These are phyloP conservation scores for Stachybotrys echinatus DNA, from an alignment of 2,329 filamentous ascomycete species.

Conservation along the genomic window DNA sequence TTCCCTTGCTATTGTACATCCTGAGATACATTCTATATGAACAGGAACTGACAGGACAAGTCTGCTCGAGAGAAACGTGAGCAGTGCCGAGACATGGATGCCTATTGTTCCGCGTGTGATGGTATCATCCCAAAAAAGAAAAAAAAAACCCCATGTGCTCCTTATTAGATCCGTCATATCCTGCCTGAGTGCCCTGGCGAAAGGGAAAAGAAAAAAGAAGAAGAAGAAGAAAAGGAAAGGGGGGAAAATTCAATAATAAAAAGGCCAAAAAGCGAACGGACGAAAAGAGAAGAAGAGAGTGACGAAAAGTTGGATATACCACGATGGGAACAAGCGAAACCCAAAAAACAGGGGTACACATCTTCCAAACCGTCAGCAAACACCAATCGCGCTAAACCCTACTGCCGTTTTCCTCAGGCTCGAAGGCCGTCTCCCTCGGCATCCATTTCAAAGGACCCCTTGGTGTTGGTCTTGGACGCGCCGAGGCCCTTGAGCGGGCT, in stretches of 20 bases:
- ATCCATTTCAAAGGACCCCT: slow-evolving; percentile 14
- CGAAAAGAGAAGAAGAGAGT: not conserved
- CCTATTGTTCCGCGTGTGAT: not conserved
- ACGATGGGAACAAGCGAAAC: not conserved
- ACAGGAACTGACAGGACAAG: not conserved
- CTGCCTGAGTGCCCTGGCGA: too few species aligned
- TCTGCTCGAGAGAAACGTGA: not conserved
- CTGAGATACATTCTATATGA: not conserved
- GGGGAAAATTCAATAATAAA: not conserved
- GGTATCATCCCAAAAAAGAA: not conserved
- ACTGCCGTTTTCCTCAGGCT: not conserved
- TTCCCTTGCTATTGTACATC: not conserved
- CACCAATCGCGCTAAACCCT: not conserved
- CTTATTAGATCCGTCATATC: too few species aligned
- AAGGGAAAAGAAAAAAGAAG: too few species aligned
- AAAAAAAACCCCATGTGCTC: too few species aligned
- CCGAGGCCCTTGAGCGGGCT: slow-evolving; percentile 19
- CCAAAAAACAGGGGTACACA: not conserved
- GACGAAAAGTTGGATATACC: not conserved
- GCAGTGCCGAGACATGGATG: not conserved
- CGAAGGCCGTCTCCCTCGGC: slow-evolving; percentile 21
- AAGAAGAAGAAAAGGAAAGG: too few species aligned
- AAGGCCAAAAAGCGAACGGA: too few species aligned
- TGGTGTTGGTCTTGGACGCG: slow-evolving; percentile 5
- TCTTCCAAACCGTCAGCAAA: not conserved